Evolutionary conservation across 2,329 filamentous ascomycete genomes (phyloP).

Genomic region (Phyllosticta citriasiana): DNA sequence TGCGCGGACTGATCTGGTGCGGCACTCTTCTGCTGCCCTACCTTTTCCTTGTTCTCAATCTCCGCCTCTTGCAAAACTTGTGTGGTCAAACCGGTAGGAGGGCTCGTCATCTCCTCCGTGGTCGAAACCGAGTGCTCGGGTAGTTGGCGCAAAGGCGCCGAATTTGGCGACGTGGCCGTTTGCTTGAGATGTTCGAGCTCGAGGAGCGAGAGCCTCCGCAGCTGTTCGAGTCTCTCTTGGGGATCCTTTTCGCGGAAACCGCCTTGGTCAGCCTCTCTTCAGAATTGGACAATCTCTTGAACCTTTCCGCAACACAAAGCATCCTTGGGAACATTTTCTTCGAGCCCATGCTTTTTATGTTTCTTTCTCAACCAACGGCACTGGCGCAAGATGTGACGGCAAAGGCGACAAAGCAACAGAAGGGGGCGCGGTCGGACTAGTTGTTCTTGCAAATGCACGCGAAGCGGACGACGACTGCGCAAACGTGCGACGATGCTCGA

Average conservation of each 20-base stretch:
- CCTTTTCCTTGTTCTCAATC: neutral
- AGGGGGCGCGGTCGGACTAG: neutral
- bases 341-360: neutral
- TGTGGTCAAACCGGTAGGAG: neutral
- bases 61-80: neutral
- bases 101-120: neutral
- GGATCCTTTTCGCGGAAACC: constrained; percentile 32
- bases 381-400: constrained; percentile 3
- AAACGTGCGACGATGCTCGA: neutral
- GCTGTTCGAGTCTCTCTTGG: constrained; percentile 34
- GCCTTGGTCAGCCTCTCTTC: constrained; percentile 20
- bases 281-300: neutral
- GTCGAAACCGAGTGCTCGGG: constrained; percentile 23
- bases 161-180: constrained; percentile 21
- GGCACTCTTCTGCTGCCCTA: neutral
- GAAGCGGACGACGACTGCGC: neutral
- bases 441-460: neutral
- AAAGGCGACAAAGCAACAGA: neutral
- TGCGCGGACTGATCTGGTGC: neutral
- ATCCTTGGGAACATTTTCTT: neutral
- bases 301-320: neutral
- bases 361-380: neutral
- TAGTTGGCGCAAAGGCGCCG: constrained; percentile 22
- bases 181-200: constrained; percentile 31
- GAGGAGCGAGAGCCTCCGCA: constrained; percentile 35